Evolutionary conservation across 2,329 filamentous ascomycete species (phyloP), one percentile per base, ranked within the genome.

Genomic region (Aspergillus neoniger): DNA sequence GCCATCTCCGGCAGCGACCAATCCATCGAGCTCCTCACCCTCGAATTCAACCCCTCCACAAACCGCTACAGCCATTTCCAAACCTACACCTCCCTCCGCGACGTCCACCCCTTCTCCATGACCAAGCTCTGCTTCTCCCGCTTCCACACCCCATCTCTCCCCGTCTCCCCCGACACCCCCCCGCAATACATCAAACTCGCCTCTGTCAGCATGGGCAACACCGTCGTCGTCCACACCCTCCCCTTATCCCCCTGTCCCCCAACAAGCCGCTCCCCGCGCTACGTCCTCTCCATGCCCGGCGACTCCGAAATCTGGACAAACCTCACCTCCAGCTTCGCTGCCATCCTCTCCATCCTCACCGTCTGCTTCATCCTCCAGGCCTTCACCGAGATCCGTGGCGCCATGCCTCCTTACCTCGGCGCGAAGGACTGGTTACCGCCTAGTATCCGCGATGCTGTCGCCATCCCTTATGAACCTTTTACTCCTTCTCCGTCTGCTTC

Each of bases 1-100:
- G 93, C 92, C 6, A 86, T 96, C 14, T 90, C 91, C 2, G 89
- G 89, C 8, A 89, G 90, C 68, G 91, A 96, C 74, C 87, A 88
- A 62, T 92, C 91, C 10, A 88, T 96, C 65, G 86, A 86, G 5
- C 79, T 96, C 28, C 90, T 88, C 75, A 93, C 91, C 0, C 79
- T 96, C 60, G 90, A 96, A 65, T 90, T 91, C 72, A 73, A 79
- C 6, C 70, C 72, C 3, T 75, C 74, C 2, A 71, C 69, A 51
- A 17, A 51, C 43, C 36, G 36, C 2, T 79, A 83, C 65, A 77
- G 80, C 43, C 74, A 76, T 7, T 79, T 88, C 69, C 76, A 76
- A 44, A 71, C 74, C 7, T 86, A 83, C 68, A 79, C 81, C 9
- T 82, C 79, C 17, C 77, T 87, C 12, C 77, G 77, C 23, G 78